Conservation (phyloP, 805 yeast species). For the Saccharomycopsis fibuligera region DNA sequence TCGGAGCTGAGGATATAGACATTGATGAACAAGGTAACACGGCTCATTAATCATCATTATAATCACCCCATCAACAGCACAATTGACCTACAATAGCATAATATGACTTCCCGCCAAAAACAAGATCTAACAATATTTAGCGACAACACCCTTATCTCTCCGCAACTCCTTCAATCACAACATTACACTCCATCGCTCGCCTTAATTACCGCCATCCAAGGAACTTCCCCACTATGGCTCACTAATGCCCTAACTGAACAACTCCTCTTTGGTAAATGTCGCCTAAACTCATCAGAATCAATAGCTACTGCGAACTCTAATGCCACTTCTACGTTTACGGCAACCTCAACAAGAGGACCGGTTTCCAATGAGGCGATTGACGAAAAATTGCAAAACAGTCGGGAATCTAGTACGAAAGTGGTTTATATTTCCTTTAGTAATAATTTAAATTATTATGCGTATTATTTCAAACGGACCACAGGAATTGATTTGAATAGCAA, state of each 20-base stretch:
- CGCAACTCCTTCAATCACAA: conserved; percentile 1
- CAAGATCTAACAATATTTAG: conserved; percentile 16
- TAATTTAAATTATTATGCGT: conserved; percentile 1
- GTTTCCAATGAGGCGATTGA: neutral
- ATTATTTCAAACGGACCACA: conserved; percentile 9
- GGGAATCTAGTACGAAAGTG: neutral
- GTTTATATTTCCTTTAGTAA: conserved; percentile 15
- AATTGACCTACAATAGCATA: too few relatives aligned
- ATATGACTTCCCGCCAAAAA: conserved; percentile 6
- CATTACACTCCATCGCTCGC: conserved; percentile 7
- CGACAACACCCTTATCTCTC: conserved; percentile 11
- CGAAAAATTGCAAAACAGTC: neutral
- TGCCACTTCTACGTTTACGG: conserved; percentile 1
- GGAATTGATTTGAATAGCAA: conserved; percentile 10
- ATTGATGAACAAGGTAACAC: too few relatives aligned
- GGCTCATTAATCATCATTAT: too few relatives aligned
- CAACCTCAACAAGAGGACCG: conserved; percentile 11
- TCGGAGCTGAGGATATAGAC: too few relatives aligned
- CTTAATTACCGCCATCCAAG: conserved; percentile 9
- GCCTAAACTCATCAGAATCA: conserved; percentile 8
- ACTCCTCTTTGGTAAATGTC: conserved; percentile 5
- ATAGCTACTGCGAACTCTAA: neutral
- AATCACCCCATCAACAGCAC: too few relatives aligned
- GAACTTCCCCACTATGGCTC: conserved; percentile 18
- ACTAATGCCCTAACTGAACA: conserved; percentile 14